Percentiles rank a stretch among this genome's conserved stretches.
phyloP scores from a whole-genome alignment of 2,329 filamentous ascomycete species.

The Exophiala phaeomuriformis region DNA sequence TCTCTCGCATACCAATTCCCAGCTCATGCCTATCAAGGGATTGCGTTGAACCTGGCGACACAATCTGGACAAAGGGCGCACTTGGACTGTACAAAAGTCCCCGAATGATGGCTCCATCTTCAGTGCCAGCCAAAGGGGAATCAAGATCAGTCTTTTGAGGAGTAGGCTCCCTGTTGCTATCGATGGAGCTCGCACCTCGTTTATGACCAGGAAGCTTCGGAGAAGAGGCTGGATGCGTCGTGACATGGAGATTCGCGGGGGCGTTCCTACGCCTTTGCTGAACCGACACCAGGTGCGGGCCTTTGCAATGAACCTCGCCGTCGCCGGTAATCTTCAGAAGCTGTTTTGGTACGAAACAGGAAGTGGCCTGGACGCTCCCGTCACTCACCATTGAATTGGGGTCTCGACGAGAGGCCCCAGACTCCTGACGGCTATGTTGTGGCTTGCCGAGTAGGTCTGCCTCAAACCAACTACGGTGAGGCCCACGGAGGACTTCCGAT shows the following conservation, averaged over 20 bases:
- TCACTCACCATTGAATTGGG: slow-evolving; percentile 38
- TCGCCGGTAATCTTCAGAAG: slow-evolving; percentile 13
- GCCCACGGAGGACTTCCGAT: slow-evolving; percentile 11
- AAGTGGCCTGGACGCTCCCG: slow-evolving; percentile 51
- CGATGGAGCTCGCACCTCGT: slow-evolving; percentile 68
- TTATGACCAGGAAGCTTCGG: slow-evolving; percentile 57
- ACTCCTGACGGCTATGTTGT: slow-evolving; percentile 20
- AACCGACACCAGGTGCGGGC: slow-evolving; percentile 39
- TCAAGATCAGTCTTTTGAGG: slow-evolving; percentile 54
- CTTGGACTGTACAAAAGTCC: slow-evolving; percentile 77
- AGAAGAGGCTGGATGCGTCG: slow-evolving; percentile 38
- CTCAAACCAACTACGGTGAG: slow-evolving; percentile 19
- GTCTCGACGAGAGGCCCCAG: slow-evolving; percentile 18
- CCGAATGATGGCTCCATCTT: slow-evolving; percentile 70
- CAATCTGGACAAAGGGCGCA: slow-evolving; percentile 65
- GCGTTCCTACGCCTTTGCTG: slow-evolving; percentile 29
- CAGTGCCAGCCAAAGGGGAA: slow-evolving; percentile 24
- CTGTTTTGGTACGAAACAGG: slow-evolving; percentile 51
- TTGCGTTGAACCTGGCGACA: slow-evolving; percentile 49
- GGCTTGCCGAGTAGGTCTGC: slow-evolving; percentile 39
- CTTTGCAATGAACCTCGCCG: slow-evolving; percentile 31
- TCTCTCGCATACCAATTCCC: not conserved
- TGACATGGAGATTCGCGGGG: slow-evolving; percentile 28
- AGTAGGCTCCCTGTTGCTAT: slow-evolving; percentile 53
- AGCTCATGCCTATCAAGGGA: slow-evolving; percentile 31